Evolutionary conservation across 2,329 filamentous ascomycete species (phyloP).

Genomic region (Diaporthe aspalathi): DNA sequence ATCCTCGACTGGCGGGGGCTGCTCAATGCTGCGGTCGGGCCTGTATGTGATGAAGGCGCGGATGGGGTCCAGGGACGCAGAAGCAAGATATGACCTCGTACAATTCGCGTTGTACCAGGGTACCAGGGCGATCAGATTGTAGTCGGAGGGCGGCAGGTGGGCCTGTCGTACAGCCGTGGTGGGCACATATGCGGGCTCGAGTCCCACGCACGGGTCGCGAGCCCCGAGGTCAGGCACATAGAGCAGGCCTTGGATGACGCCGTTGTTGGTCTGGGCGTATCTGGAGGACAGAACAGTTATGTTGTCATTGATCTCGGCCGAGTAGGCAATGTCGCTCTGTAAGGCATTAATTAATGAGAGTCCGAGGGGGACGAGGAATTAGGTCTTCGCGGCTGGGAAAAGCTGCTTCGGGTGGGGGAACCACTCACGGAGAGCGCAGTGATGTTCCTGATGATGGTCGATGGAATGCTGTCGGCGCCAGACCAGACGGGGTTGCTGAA

Average conservation of each 20-base stretch:
- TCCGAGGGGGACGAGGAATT: neutral
- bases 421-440: slow-evolving; percentile 65
- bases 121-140: slow-evolving; percentile 82
- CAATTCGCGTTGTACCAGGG: slow-evolving; percentile 86
- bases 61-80: slow-evolving; percentile 68
- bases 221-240: slow-evolving; percentile 80
- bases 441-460: slow-evolving; percentile 67
- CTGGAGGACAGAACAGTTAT: slow-evolving; percentile 82
- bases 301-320: slow-evolving; percentile 64
- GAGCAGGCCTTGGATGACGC: slow-evolving; percentile 79
- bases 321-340: slow-evolving; percentile 62
- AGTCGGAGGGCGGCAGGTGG: slow-evolving; percentile 77
- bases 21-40: slow-evolving; percentile 64
- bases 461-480: slow-evolving; percentile 61
- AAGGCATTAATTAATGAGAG: slow-evolving; percentile 35
- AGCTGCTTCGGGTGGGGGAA: neutral
- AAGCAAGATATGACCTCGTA: slow-evolving; percentile 76
- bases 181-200: slow-evolving; percentile 76
- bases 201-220: slow-evolving; percentile 70
- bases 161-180: slow-evolving; percentile 77
- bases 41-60: slow-evolving; percentile 74
- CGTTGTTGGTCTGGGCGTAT: slow-evolving; percentile 68
- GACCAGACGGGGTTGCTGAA: slow-evolving; percentile 70
- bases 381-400: neutral
- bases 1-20: slow-evolving; percentile 75